These are phyloP conservation scores for Chaetoceros muelleri DNA, from an alignment of 108 stramenopile genomes.

Conservation along the genomic window DNA sequence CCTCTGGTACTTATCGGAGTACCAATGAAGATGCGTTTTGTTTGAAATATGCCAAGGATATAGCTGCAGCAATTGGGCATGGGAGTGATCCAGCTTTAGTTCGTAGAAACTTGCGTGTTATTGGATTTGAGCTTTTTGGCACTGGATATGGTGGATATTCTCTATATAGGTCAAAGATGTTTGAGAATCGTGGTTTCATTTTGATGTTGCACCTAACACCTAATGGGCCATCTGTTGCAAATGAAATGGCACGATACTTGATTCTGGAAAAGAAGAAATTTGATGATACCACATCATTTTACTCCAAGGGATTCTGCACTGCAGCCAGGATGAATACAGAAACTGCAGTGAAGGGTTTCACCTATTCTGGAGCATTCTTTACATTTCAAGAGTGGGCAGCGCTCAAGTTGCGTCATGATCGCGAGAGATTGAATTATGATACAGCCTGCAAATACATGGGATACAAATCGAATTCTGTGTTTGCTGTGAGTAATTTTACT, in stretches of 20 bases:
- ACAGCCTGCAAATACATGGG: slow-evolving; percentile 39
- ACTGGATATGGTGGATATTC: slow-evolving; percentile 45
- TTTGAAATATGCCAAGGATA: slow-evolving; percentile 26
- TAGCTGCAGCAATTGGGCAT: slow-evolving; percentile 48
- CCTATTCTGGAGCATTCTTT: slow-evolving; percentile 65
- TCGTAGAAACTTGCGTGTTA: slow-evolving; percentile 8
- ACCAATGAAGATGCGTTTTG: slow-evolving; percentile 47
- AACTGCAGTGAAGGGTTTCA: slow-evolving; percentile 21
- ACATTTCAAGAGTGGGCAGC: slow-evolving; percentile 55
- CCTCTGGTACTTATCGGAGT: slow-evolving; percentile 46
- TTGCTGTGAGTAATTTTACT: not conserved
- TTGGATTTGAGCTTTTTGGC: slow-evolving; percentile 27
- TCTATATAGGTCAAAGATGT: slow-evolving; percentile 23
- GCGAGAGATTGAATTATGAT: slow-evolving; percentile 32
- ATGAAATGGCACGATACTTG: slow-evolving; percentile 55
- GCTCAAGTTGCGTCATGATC: slow-evolving; percentile 36
- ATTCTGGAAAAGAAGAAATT: slow-evolving; percentile 39
- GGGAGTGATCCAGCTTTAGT: slow-evolving; percentile 23
- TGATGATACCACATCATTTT: slow-evolving; percentile 5
- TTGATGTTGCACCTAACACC: slow-evolving; percentile 53
- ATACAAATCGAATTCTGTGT: slow-evolving; percentile 4
- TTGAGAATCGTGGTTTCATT: slow-evolving; percentile 10
- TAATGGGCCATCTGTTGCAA: slow-evolving; percentile 53
- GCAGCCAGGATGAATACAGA: slow-evolving; percentile 3
- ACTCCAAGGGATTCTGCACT: not conserved